Conservation (phyloP, 148 eudicot species). For the Pouteria glomerata region DNA sequence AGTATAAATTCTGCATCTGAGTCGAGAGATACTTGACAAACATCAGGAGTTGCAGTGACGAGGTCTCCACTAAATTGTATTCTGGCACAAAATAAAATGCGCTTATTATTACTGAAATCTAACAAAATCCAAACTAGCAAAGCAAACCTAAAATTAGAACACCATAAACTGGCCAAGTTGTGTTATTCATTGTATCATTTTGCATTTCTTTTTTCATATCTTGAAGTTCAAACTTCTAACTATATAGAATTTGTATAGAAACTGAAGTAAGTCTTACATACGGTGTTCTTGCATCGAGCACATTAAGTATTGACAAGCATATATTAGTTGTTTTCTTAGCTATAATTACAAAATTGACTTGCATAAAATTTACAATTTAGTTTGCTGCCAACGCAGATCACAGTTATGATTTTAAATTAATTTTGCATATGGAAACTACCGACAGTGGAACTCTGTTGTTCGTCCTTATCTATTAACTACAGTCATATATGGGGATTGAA, state of each 20-base stretch:
- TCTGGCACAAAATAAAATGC: slow-evolving; percentile 32
- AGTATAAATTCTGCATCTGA: slow-evolving; percentile 71
- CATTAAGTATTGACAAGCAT: too few species aligned
- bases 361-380: too few species aligned
- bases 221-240: too few species aligned
- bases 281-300: too few species aligned
- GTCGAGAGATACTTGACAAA: slow-evolving; percentile 59
- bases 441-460: neutral
- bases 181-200: too few species aligned
- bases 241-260: too few species aligned
- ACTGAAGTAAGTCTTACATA: too few species aligned
- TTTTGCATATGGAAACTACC: neutral
- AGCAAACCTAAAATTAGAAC: neutral
- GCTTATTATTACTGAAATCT: neutral
- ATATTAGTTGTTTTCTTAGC: too few species aligned
- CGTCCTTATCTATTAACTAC: neutral
- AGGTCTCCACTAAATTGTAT: slow-evolving; percentile 58
- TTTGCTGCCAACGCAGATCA: too few species aligned
- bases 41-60: slow-evolving; percentile 76
- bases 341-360: too few species aligned
- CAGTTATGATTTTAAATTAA: too few species aligned
- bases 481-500: neutral
- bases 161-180: neutral
- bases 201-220: too few species aligned
- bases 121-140: neutral